phyloP scores from a whole-genome alignment of 805 yeast species.

The Wickerhamiella allomyrinae region DNA sequence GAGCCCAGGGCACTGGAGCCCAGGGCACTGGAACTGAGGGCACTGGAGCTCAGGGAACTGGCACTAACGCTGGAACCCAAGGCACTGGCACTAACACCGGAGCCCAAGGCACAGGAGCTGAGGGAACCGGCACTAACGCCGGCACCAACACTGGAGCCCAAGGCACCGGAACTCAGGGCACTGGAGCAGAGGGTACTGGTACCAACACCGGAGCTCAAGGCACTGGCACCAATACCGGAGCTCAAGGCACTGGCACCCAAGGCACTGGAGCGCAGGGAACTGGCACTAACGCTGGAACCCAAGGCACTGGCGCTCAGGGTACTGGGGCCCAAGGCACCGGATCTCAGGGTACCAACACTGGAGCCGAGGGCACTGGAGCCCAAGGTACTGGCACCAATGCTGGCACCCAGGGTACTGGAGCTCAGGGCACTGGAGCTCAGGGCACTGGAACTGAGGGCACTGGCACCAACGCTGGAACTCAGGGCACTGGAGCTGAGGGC shows the following conservation, averaged over 20 bases:
- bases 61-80: too few species aligned
- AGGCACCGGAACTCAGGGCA: too few species aligned
- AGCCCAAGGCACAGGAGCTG: too few species aligned
- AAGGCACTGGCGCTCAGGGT: neutral
- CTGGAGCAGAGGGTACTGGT: too few species aligned
- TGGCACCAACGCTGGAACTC: neutral
- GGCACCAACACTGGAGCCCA: too few species aligned
- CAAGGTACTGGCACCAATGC: neutral
- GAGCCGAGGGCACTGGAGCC: neutral
- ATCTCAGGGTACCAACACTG: neutral
- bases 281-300: neutral
- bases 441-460: neutral
- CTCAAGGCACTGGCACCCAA: neutral
- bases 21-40: too few species aligned
- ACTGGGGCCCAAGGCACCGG: neutral
- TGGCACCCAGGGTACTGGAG: neutral
- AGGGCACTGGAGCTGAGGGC: neutral
- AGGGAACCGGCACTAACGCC: too few species aligned
- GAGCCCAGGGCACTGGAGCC: too few species aligned
- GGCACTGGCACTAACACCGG: too few species aligned
- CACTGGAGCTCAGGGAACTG: too few species aligned
- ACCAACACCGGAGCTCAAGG: neutral
- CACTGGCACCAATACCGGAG: neutral
- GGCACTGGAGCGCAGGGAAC: neutral
- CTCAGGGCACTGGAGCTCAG: neutral